These are phyloP conservation scores for Lachancea sp. DNA, from an alignment of 805 yeast genomes.

Conservation along the genomic window DNA sequence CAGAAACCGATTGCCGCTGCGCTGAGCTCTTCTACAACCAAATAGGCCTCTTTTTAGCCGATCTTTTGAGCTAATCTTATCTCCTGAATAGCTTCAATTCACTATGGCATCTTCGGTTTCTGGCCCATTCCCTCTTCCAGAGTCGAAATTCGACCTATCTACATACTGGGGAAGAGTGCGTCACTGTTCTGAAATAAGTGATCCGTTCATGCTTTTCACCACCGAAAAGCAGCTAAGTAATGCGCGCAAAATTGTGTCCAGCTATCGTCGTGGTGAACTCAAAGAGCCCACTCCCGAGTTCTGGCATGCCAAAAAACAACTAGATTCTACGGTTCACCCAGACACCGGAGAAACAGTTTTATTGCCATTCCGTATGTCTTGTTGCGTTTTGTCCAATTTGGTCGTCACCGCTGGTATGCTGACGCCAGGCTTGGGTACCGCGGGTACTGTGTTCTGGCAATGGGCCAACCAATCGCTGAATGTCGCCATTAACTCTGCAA, in stretches of 20 bases:
- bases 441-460: conserved; percentile 96
- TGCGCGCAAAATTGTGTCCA: conserved; percentile 62
- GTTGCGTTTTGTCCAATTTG: conserved; percentile 86
- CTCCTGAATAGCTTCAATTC: too few relatives aligned
- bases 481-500: conserved; percentile 94
- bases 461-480: conserved; percentile 93
- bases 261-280: conserved; percentile 63
- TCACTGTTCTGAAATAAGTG: conserved; percentile 89
- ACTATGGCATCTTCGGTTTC: conserved; percentile 83
- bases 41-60: too few relatives aligned
- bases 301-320: conserved; percentile 80
- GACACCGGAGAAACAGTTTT: conserved; percentile 92
- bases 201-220: conserved; percentile 82
- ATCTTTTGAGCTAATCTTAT: too few relatives aligned
- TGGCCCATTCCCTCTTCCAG: conserved; percentile 75
- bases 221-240: conserved; percentile 53
- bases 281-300: conserved; percentile 67
- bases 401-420: conserved; percentile 97
- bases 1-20: too few relatives aligned
- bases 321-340: conserved; percentile 93
- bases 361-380: conserved; percentile 95
- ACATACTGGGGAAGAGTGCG: conserved; percentile 92
- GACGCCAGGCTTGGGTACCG: conserved; percentile 84
- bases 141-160: conserved; percentile 67
- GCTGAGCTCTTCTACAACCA: too few relatives aligned